Conservation (phyloP, 306 rosid genomes). For the Quercus robur region DNA sequence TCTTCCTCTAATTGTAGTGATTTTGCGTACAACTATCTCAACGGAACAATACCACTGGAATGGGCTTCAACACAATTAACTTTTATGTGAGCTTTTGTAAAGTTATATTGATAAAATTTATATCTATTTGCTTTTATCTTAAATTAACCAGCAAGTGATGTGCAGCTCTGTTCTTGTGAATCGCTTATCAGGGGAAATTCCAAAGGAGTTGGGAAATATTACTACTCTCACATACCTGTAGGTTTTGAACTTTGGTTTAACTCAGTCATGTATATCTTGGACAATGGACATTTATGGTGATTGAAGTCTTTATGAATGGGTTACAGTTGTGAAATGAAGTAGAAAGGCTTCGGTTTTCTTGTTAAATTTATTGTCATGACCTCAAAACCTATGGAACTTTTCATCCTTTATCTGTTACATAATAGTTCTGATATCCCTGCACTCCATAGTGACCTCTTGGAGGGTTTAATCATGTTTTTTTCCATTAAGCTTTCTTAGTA, state of each 20-base stretch:
- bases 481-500: constrained; percentile 1
- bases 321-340: not conserved
- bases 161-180: constrained; percentile 81
- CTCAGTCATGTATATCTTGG: not conserved
- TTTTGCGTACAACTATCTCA: constrained; percentile 61
- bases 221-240: constrained; percentile 61
- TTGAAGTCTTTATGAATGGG: constrained; percentile 8
- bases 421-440: not conserved
- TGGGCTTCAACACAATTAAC: constrained; percentile 62
- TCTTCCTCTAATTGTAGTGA: constrained; percentile 38
- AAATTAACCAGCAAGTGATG: constrained; percentile 24
- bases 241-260: constrained; percentile 24
- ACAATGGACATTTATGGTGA: not conserved
- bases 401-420: not conserved
- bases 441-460: not conserved
- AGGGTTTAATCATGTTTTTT: not conserved
- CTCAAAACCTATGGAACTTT: not conserved
- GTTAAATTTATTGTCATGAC: not conserved
- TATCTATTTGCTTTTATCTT: constrained; percentile 15
- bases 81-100: constrained; percentile 49
- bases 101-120: constrained; percentile 5
- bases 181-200: constrained; percentile 82
- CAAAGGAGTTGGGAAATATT: constrained; percentile 65
- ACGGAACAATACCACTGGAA: constrained; percentile 72
- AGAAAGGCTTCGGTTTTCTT: not conserved